Evolutionary conservation across 108 stramenopile genomes (phyloP).

Genomic region (Cyclotella distinguenda): DNA sequence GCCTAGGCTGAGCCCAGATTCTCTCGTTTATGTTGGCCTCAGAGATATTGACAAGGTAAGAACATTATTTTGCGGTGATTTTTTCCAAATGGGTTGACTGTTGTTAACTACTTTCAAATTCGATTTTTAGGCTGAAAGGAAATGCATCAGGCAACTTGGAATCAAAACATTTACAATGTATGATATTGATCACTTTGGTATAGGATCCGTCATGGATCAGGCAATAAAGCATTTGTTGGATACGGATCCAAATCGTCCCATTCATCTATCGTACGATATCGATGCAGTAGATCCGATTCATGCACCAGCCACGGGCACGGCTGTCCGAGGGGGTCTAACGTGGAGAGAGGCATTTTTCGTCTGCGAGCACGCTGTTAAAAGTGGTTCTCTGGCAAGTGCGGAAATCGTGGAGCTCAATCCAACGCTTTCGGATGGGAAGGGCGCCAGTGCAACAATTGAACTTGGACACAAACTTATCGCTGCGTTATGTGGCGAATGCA

Average conservation of each 20-base stretch:
- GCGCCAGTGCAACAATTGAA: constrained; percentile 84
- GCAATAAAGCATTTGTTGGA: constrained; percentile 86
- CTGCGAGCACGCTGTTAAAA: constrained; percentile 86
- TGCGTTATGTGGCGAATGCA: constrained; percentile 39
- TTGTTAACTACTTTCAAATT: background rate
- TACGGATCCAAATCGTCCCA: constrained; percentile 68
- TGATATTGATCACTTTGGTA: constrained; percentile 96
- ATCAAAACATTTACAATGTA: constrained; percentile 93
- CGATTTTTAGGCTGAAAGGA: constrained; percentile 71
- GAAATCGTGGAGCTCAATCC: constrained; percentile 99
- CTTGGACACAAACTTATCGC: constrained; percentile 76
- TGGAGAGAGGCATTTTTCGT: constrained; percentile 98
- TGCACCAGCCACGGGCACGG: constrained; percentile 98
- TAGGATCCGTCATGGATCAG: constrained; percentile 94
- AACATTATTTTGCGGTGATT: background rate
- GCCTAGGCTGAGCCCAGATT: constrained; percentile 66
- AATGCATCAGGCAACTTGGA: constrained; percentile 69
- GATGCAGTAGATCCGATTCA: constrained; percentile 95
- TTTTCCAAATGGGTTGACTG: background rate
- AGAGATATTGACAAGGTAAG: constrained; percentile 87
- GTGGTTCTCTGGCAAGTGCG: constrained; percentile 90
- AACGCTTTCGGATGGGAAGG: constrained; percentile 70
- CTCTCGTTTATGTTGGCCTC: constrained; percentile 95
- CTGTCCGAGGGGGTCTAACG: constrained; percentile 95
- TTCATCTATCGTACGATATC: constrained; percentile 95